A percentile compares a stretch with the other conserved stretches of the same genome.
Conservation (phyloP, 805 yeast species). For the Yarrowia porcina region DNA sequence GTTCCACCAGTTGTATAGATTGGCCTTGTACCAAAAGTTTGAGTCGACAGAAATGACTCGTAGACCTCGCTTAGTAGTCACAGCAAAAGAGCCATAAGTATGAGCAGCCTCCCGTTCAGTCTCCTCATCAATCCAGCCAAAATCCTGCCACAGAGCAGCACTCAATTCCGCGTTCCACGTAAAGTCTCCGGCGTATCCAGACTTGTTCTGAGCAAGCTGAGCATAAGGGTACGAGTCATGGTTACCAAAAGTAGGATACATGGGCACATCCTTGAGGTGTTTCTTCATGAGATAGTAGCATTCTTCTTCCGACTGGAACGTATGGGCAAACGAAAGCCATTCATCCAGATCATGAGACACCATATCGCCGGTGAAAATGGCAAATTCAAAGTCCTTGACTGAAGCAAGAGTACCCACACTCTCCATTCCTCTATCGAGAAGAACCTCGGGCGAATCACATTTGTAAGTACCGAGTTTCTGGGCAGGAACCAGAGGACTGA, state of each 20-base stretch:
- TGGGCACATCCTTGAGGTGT: slow-evolving; percentile 50
- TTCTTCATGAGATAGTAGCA: slow-evolving; percentile 52
- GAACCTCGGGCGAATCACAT: slow-evolving; percentile 64
- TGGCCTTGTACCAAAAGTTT: slow-evolving; percentile 63
- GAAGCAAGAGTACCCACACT: slow-evolving; percentile 42
- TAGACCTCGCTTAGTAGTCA: slow-evolving; percentile 53
- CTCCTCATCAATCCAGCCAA: slow-evolving; percentile 44
- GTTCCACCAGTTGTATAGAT: slow-evolving; percentile 54
- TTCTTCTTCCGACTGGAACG: slow-evolving; percentile 47
- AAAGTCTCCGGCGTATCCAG: slow-evolving; percentile 45
- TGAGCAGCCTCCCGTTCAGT: slow-evolving; percentile 39
- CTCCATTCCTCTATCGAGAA: slow-evolving; percentile 57
- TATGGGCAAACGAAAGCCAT: too few relatives aligned
- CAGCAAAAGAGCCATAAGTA: slow-evolving; percentile 58
- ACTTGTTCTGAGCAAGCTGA: slow-evolving; percentile 55
- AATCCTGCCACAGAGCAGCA: slow-evolving; percentile 49
- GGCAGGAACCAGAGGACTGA: slow-evolving; percentile 48
- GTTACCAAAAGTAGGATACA: slow-evolving; percentile 63
- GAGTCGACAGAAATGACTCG: slow-evolving; percentile 63
- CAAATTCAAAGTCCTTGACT: slow-evolving; percentile 50
- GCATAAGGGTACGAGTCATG: slow-evolving; percentile 74
- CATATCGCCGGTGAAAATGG: slow-evolving; percentile 70
- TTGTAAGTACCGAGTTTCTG: slow-evolving; percentile 57
- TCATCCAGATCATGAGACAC: slow-evolving; percentile 57
- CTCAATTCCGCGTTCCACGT: slow-evolving; percentile 49